A percentile compares a stretch with the other conserved stretches of the same genome.
phyloP scores from a whole-genome alignment of 176 grass and related monocot genomes.

The Chloris gayana region DNA sequence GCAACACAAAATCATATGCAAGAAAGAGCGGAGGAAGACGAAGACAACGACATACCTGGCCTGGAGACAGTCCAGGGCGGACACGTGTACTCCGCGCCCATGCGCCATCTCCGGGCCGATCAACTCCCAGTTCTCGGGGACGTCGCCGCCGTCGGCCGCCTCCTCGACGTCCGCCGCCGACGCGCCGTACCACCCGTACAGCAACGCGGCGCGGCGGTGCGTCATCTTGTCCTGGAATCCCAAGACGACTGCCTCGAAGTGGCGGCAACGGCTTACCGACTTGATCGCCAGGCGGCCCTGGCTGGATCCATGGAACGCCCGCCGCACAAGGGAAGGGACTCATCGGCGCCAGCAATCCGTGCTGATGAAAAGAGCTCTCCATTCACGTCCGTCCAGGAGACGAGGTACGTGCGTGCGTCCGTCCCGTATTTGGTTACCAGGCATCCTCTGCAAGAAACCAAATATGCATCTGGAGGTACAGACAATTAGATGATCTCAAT shows the following conservation, averaged over 20 bases:
- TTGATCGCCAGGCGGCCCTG: neutral
- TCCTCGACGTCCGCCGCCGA: neutral
- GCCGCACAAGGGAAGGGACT: neutral
- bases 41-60: neutral
- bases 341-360: neutral
- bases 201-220: neutral
- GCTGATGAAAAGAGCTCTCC: neutral
- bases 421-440: too few relatives aligned
- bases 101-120: neutral
- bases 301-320: neutral
- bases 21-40: neutral
- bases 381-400: neutral
- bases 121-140: neutral
- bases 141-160: neutral
- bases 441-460: too few relatives aligned
- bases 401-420: too few relatives aligned
- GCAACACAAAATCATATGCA: neutral
- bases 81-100: neutral
- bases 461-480: too few relatives aligned
- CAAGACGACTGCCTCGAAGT: neutral
- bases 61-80: neutral
- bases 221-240: neutral
- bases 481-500: too few relatives aligned
- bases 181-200: neutral
- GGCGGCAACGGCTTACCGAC: neutral